Conservation (phyloP, 208 protist species). For the Leishmania tarentolae region DNA sequence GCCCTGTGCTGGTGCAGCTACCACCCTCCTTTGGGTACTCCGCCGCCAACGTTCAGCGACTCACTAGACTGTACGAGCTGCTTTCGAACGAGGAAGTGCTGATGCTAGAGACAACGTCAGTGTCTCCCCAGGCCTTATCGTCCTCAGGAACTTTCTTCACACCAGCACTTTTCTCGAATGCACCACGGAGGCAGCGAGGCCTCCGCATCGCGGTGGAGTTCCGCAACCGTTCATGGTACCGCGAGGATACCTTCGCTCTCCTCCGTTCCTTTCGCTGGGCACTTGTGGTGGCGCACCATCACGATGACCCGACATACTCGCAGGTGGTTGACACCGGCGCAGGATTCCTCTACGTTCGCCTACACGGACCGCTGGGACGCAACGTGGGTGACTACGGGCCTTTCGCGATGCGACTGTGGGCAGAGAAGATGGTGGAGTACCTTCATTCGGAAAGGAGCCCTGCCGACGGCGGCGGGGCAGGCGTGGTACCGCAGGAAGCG, state of each 20-base stretch:
- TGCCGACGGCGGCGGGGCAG: background rate
- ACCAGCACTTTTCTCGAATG: background rate
- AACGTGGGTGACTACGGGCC: constrained; percentile 76
- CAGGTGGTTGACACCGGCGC: constrained; percentile 61
- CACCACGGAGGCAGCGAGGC: constrained; percentile 8
- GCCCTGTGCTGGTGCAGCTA: constrained; percentile 71
- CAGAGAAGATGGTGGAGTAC: constrained; percentile 57
- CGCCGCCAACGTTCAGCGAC: constrained; percentile 40
- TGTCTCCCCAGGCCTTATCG: background rate
- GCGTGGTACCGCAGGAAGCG: background rate
- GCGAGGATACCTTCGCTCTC: constrained; percentile 50
- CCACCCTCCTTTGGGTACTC: constrained; percentile 65
- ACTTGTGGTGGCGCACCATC: constrained; percentile 68
- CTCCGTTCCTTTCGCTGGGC: constrained; percentile 60
- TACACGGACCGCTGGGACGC: constrained; percentile 59
- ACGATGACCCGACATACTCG: constrained; percentile 51
- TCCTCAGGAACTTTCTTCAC: background rate
- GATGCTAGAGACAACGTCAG: constrained; percentile 5
- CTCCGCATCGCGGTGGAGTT: constrained; percentile 81
- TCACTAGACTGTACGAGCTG: constrained; percentile 35
- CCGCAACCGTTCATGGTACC: constrained; percentile 61
- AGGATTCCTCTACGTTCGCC: constrained; percentile 69
- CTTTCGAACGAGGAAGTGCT: constrained; percentile 38
- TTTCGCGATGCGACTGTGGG: constrained; percentile 53
- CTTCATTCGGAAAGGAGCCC: constrained; percentile 2